Conservation (phyloP, 306 rosid genomes). For the Urtica urens region DNA sequence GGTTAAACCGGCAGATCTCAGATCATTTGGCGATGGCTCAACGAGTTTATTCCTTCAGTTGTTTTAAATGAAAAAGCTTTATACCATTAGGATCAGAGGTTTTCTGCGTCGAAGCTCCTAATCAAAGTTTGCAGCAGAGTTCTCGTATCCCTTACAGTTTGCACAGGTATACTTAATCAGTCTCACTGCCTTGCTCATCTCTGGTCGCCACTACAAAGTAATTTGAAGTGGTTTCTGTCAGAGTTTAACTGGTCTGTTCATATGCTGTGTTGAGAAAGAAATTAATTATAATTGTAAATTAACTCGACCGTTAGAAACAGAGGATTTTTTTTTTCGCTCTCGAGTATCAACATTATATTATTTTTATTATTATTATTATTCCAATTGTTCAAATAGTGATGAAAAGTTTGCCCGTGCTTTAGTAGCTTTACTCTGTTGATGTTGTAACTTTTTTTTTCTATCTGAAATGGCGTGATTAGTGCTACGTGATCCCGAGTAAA, state of each 20-base stretch:
- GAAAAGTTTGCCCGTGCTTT: slow-evolving; percentile 10
- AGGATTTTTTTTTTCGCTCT: slow-evolving; percentile 31
- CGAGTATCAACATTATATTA: slow-evolving; percentile 21
- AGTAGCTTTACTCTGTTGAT: background rate
- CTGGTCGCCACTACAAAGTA: slow-evolving; percentile 22
- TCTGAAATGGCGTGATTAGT: too few relatives aligned
- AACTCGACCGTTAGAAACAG: slow-evolving; percentile 30
- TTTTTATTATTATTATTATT: too few relatives aligned
- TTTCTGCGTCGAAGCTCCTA: slow-evolving; percentile 43
- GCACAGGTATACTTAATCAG: slow-evolving; percentile 36
- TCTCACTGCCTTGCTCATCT: slow-evolving; percentile 29
- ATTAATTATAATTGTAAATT: slow-evolving; percentile 23
- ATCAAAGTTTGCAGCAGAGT: slow-evolving; percentile 26
- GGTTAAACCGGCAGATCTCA: slow-evolving; percentile 90
- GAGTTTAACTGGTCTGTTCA: slow-evolving; percentile 35
- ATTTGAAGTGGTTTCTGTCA: slow-evolving; percentile 27
- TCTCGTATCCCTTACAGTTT: slow-evolving; percentile 32
- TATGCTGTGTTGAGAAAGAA: slow-evolving; percentile 31
- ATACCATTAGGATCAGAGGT: slow-evolving; percentile 24
- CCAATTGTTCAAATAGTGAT: slow-evolving; percentile 27
- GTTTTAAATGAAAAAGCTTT: slow-evolving; percentile 56
- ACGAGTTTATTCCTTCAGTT: slow-evolving; percentile 84
- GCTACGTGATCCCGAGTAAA: too few relatives aligned
- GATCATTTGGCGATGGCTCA: slow-evolving; percentile 94
- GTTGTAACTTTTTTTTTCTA: too few relatives aligned